Conservation (phyloP, 306 rosid genomes). For the Prunus padus region DNA sequence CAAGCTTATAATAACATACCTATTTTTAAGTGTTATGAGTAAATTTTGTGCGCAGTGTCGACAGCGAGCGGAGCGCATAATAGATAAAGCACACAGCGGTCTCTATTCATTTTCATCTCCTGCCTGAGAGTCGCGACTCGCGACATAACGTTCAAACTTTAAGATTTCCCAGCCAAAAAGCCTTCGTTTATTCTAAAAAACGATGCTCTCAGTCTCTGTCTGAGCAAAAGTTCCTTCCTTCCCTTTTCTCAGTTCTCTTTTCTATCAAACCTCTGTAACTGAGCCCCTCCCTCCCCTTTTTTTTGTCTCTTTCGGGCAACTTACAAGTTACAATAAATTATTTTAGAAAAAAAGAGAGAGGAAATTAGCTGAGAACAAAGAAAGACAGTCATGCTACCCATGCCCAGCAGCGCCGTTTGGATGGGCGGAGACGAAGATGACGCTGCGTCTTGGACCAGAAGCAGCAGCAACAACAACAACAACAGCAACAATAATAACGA, state of each 20-base stretch:
- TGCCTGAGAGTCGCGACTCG: not conserved
- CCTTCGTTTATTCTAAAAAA: not conserved
- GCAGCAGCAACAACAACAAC: constrained; percentile 22
- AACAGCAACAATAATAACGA: constrained; percentile 28
- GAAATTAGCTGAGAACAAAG: not conserved
- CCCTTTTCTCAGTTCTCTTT: not conserved
- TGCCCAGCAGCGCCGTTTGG: constrained; percentile 46
- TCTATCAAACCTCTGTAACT: not conserved
- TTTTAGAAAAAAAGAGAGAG: not conserved
- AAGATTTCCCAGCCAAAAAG: not conserved
- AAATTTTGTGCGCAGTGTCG: too few relatives aligned
- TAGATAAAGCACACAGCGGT: not conserved
- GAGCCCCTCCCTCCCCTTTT: not conserved
- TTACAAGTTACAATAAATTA: not conserved
- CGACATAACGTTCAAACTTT: not conserved
- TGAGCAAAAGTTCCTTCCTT: not conserved
- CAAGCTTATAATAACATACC: too few relatives aligned
- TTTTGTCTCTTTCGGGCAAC: not conserved
- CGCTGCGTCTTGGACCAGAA: constrained; percentile 54
- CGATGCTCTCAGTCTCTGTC: not conserved
- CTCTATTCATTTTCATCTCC: not conserved
- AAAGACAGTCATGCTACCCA: constrained; percentile 31
- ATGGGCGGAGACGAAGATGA: constrained; percentile 43
- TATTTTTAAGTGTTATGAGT: too few relatives aligned
- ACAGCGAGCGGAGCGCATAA: too few relatives aligned